Conservation (phyloP, 1,284 basidiomycete genomes). For the Apiotrichum mycotoxinovorans region DNA sequence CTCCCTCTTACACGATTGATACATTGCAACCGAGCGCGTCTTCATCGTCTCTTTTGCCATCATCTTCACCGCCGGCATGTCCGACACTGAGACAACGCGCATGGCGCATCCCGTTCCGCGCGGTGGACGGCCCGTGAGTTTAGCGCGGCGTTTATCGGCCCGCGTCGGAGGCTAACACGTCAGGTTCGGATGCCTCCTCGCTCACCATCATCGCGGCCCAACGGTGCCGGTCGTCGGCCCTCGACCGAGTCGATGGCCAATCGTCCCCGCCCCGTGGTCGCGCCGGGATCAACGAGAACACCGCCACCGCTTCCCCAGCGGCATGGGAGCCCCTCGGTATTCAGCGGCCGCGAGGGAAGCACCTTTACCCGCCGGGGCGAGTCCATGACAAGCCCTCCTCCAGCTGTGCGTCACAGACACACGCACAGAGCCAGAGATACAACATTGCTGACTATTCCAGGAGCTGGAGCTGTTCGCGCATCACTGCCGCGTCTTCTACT, state of each 20-base stretch:
- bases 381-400: slow-evolving; percentile 27
- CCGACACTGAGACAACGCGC: not conserved
- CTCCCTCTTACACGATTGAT: too few relatives aligned
- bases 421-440: not conserved
- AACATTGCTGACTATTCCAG: slow-evolving; percentile 15
- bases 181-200: not conserved
- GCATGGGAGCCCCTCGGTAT: slow-evolving; percentile 9
- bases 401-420: slow-evolving; percentile 17
- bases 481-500: slow-evolving; percentile 43
- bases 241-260: not conserved
- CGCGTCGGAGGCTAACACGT: not conserved
- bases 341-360: slow-evolving; percentile 33
- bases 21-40: too few relatives aligned
- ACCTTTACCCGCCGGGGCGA: slow-evolving; percentile 21
- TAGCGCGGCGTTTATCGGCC: not conserved
- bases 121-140: not conserved
- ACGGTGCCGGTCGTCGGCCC: not conserved
- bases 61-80: not conserved
- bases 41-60: too few relatives aligned
- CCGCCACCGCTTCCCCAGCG: slow-evolving; percentile 13
- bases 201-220: not conserved
- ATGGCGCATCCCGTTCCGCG: not conserved
- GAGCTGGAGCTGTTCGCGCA: slow-evolving; percentile 39
- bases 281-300: not conserved
- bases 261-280: not conserved